phyloP scores from a whole-genome alignment of 2,329 filamentous ascomycete species.

The Ascochyta clinopodiicola region DNA sequence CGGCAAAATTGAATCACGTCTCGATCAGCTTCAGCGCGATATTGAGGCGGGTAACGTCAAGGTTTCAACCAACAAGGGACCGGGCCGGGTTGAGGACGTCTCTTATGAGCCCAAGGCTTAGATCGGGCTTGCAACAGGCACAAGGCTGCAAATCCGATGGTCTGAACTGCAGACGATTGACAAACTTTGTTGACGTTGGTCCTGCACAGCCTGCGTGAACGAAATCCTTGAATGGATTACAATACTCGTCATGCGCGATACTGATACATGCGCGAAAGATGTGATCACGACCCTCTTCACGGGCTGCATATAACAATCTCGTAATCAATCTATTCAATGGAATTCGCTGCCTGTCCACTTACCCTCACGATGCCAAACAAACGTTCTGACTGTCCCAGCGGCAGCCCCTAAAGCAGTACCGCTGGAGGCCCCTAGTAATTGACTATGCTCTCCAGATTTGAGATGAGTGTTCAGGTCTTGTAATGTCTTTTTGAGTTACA shows the following conservation, averaged over 20 bases:
- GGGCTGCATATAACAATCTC: not conserved
- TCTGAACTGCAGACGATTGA: not conserved
- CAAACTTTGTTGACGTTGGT: not conserved
- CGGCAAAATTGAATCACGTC: constrained; percentile 36
- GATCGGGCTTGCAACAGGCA: not conserved
- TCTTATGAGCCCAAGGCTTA: constrained; percentile 27
- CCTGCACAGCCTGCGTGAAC: not conserved
- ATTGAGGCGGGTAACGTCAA: constrained; percentile 48
- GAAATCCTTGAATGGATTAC: not conserved
- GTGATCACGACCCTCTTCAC: not conserved
- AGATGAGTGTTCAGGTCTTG: too few species aligned
- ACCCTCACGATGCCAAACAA: not conserved
- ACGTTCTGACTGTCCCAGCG: too few species aligned
- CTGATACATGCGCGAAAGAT: not conserved
- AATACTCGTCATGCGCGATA: not conserved
- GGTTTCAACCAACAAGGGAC: constrained; percentile 20
- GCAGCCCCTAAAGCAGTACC: too few species aligned
- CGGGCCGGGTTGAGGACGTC: constrained; percentile 19
- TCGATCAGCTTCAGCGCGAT: constrained; percentile 44
- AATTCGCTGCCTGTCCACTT: not conserved
- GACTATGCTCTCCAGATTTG: too few species aligned
- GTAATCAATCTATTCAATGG: not conserved
- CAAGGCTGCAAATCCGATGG: not conserved
- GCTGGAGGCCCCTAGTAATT: too few species aligned
- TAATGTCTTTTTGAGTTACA: too few species aligned